Evolutionary conservation across 768 basidiomycete genomes (phyloP), one percentile per base, ranked within the genome.

Genomic region (Boletus sp.): DNA sequence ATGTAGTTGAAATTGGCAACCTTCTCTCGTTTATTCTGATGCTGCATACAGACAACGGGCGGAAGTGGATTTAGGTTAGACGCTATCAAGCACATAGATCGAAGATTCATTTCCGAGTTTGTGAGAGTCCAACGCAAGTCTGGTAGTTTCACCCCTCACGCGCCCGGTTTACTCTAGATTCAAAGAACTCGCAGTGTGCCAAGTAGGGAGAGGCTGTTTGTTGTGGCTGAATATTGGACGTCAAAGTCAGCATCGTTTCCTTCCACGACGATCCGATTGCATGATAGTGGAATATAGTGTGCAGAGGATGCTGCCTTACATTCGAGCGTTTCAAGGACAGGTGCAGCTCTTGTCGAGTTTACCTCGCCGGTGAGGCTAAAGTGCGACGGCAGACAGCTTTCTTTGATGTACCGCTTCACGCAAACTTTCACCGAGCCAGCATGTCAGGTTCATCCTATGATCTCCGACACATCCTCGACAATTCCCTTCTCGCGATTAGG

Each of bases 351-450:
- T 38, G 51, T 32, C 57, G 35, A 30, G 32, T 25, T 46, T 45
- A 23, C 19, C 41, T 32, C 30, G 29, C 10, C 4, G 33, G 33
- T n/a, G 47, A 29, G 19, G 38, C 39, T 57, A 13, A 50, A 29
- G 13, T 21, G 21, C 23, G 34, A 48, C 51, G 54, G 33, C 69
- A 96, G 87, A 83, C 88, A 11, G 79, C 93, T 0, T 92, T 96
- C 65, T 97, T 97, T 59, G 94, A 97, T 66, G 90, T 92, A 7
- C 91, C 92, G 19, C 76, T 98, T 21, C 94, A 98, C 65, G 78
- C 83, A 71, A 92, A 90, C 60, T 86, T 95, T 64, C 77, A 86
- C 64, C 75, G 79, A 55, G 94, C 94, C 13, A 90, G 90, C 67
- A 81, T 83, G 57, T 74, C 75, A 15, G 79, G 85, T 30, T 76